These are phyloP conservation scores for Suhomyces atakaporum DNA, from an alignment of 1,139 yeast genomes.

Conservation along the genomic window DNA sequence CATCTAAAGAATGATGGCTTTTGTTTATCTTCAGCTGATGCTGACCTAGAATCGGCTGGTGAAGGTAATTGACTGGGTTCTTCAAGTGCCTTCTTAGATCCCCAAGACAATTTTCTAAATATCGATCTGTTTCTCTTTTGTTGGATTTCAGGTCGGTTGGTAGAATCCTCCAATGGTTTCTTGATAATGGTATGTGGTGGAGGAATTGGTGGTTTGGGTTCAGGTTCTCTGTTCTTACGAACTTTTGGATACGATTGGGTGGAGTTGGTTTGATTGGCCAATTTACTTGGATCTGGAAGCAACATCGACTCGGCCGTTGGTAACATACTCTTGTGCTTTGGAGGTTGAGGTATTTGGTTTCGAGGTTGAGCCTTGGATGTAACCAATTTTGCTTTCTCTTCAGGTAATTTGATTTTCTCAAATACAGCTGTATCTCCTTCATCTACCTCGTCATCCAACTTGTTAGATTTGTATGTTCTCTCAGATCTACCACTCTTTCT, in stretches of 20 bases:
- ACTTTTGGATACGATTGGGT: constrained; percentile 35
- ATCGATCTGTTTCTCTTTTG: constrained; percentile 50
- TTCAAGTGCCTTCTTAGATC: constrained; percentile 40
- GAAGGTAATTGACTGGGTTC: constrained; percentile 37
- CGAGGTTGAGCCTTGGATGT: constrained; percentile 6
- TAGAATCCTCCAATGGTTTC: constrained; percentile 37
- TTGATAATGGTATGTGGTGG: constrained; percentile 15
- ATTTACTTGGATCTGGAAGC: constrained; percentile 28
- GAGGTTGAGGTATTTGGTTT: constrained; percentile 3
- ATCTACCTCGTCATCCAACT: constrained; percentile 23
- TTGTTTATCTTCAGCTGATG: constrained; percentile 36
- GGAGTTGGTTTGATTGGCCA: constrained; percentile 8
- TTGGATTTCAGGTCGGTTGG: constrained; percentile 26
- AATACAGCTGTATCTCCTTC: constrained; percentile 34
- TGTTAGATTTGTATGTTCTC: constrained; percentile 7
- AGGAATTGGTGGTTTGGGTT: constrained; percentile 25
- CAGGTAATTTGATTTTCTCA: constrained; percentile 49
- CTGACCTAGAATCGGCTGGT: constrained; percentile 38
- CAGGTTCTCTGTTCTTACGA: constrained; percentile 19
- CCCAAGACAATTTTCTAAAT: constrained; percentile 67
- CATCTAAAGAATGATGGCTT: constrained; percentile 44
- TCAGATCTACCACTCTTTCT: constrained; percentile 16
- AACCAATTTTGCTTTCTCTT: constrained; percentile 19
- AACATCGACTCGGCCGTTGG: constrained; percentile 45
- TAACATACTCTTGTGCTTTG: constrained; percentile 28